Percentiles rank a stretch among this genome's conserved stretches.
phyloP scores from a whole-genome alignment of 306 rosid species.

The Dryas alaskensis region DNA sequence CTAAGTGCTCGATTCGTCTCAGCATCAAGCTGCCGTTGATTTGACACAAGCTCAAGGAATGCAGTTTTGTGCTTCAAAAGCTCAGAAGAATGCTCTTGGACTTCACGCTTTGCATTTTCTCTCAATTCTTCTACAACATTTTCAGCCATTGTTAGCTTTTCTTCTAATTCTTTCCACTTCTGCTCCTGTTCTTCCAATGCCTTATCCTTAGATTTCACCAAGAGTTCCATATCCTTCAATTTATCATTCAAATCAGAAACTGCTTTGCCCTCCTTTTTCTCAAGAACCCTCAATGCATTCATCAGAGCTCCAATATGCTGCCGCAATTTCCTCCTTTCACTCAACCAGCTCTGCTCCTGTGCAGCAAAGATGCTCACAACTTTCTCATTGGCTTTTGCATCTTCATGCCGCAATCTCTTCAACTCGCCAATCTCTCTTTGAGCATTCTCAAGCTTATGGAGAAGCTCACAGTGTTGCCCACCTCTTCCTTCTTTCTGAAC shows the following conservation, averaged over 20 bases:
- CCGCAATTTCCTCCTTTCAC: slow-evolving; percentile 65
- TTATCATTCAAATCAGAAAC: slow-evolving; percentile 49
- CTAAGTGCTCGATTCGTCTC: slow-evolving; percentile 61
- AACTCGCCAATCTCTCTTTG: slow-evolving; percentile 64
- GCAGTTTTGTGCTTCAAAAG: slow-evolving; percentile 91
- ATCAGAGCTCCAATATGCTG: slow-evolving; percentile 68
- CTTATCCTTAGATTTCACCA: slow-evolving; percentile 54
- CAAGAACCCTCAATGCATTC: slow-evolving; percentile 57
- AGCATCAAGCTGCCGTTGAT: slow-evolving; percentile 85
- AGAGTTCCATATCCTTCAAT: slow-evolving; percentile 53
- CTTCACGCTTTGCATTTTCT: slow-evolving; percentile 50
- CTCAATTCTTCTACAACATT: slow-evolving; percentile 56
- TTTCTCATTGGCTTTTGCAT: slow-evolving; percentile 92
- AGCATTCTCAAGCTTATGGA: slow-evolving; percentile 46
- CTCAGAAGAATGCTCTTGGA: slow-evolving; percentile 78
- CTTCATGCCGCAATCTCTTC: slow-evolving; percentile 76
- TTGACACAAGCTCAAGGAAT: slow-evolving; percentile 83
- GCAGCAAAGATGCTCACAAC: slow-evolving; percentile 89
- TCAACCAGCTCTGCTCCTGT: slow-evolving; percentile 84
- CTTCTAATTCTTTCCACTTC: slow-evolving; percentile 60
- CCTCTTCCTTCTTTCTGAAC: slow-evolving; percentile 49
- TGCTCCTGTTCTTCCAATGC: slow-evolving; percentile 52
- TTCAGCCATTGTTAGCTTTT: slow-evolving; percentile 52
- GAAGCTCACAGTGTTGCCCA: slow-evolving; percentile 35
- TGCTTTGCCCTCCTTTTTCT: slow-evolving; percentile 48